phyloP scores from a whole-genome alignment of 2,329 filamentous ascomycete species.

The Colletotrichum navitas region DNA sequence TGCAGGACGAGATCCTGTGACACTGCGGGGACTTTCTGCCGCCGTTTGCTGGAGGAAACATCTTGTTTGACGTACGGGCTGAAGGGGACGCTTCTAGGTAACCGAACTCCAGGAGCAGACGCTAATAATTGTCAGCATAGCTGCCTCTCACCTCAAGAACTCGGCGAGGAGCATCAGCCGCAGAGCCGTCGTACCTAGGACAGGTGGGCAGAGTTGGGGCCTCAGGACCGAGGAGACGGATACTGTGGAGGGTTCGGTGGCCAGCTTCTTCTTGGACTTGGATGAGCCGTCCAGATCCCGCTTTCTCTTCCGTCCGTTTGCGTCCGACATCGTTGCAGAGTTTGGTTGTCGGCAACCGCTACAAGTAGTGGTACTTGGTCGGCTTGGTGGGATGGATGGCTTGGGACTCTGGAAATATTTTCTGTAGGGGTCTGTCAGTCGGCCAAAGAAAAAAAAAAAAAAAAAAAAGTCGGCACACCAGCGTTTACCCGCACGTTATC shows the following conservation, averaged over 20 bases:
- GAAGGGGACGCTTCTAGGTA: slow-evolving; percentile 57
- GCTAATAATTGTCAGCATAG: slow-evolving; percentile 42
- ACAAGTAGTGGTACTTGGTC: background rate
- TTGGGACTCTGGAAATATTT: slow-evolving; percentile 42
- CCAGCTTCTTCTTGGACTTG: slow-evolving; percentile 65
- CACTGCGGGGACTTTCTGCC: slow-evolving; percentile 54
- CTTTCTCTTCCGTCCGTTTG: slow-evolving; percentile 66
- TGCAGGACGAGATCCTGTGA: slow-evolving; percentile 67
- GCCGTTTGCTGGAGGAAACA: slow-evolving; percentile 53
- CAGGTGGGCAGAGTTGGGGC: slow-evolving; percentile 62
- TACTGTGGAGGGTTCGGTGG: slow-evolving; percentile 52
- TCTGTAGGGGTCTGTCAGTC: slow-evolving; percentile 30
- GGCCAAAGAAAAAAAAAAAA: background rate
- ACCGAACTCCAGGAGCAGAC: slow-evolving; percentile 52
- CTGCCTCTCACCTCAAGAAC: background rate
- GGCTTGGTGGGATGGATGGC: slow-evolving; percentile 28
- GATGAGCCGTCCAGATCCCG: slow-evolving; percentile 56
- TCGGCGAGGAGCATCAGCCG: background rate
- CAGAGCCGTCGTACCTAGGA: slow-evolving; percentile 60
- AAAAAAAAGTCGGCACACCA: slow-evolving; percentile 36
- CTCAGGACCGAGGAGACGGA: slow-evolving; percentile 61
- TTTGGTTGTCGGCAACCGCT: slow-evolving; percentile 15
- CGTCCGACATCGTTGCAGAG: slow-evolving; percentile 52
- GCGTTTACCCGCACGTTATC: slow-evolving; percentile 15
- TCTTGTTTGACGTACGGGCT: slow-evolving; percentile 61